These are phyloP conservation scores for Trichoderma guizhouense DNA, from an alignment of 2,329 filamentous ascomycete genomes.

Conservation along the genomic window DNA sequence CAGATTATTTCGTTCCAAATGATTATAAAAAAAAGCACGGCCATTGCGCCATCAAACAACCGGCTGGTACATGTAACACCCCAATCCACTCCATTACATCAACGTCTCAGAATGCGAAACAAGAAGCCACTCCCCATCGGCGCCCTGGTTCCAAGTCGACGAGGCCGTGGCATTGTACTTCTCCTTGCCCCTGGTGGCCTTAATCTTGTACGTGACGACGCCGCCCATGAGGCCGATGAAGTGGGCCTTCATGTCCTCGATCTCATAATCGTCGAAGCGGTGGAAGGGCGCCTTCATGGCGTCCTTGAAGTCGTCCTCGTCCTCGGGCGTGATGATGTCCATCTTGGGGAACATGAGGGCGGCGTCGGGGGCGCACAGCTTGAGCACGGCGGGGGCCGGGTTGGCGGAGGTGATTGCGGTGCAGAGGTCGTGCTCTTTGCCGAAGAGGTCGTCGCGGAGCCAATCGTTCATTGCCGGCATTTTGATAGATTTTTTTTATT, in stretches of 20 bases:
- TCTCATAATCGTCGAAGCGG: slow-evolving; percentile 16
- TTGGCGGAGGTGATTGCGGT: slow-evolving; percentile 17
- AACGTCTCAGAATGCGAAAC: slow-evolving; percentile 10
- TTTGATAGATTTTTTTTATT: neutral
- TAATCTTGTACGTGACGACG: slow-evolving; percentile 19
- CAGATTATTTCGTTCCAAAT: neutral
- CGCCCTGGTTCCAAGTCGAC: slow-evolving; percentile 18
- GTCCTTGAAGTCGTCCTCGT: slow-evolving; percentile 11
- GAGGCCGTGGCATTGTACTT: slow-evolving; percentile 14
- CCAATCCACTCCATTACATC: neutral
- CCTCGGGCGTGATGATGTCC: slow-evolving; percentile 15
- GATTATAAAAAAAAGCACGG: neutral
- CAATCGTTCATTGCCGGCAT: slow-evolving; percentile 19
- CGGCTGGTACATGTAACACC: neutral
- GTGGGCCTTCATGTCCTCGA: slow-evolving; percentile 8
- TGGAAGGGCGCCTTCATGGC: slow-evolving; percentile 16
- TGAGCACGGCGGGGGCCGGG: slow-evolving; percentile 14
- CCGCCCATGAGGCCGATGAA: slow-evolving; percentile 19
- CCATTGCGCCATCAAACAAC: neutral
- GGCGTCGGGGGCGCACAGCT: slow-evolving; percentile 16
- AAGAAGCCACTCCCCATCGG: slow-evolving; percentile 17
- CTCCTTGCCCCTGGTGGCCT: slow-evolving; percentile 8
- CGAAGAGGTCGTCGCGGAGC: slow-evolving; percentile 17
- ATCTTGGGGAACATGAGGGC: slow-evolving; percentile 18
- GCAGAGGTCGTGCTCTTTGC: slow-evolving; percentile 18